Conservation (phyloP, 306 rosid species). For the cucumber (Cucumis sativus) region Cucumber_9930_V3 NC_026660.2:24767001-24767500, state of each 20-base stretch:
- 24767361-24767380: slow-evolving; percentile 97
- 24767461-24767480: no score
- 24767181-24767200: slow-evolving; percentile 93
- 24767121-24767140: slow-evolving; percentile 99
- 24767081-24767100: slow-evolving; percentile 92
- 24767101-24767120: slow-evolving; percentile 92
- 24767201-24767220: slow-evolving; percentile 92
- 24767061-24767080: slow-evolving; percentile 47
- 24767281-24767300: slow-evolving; percentile 93
- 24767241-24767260: slow-evolving; percentile 92
- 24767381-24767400: slow-evolving; percentile 91
- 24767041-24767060: slow-evolving; percentile 1
- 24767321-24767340: slow-evolving; percentile 61
- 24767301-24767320: slow-evolving; percentile 90
- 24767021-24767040: slow-evolving; percentile 9
- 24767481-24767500: not conserved
- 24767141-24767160: slow-evolving; percentile 98
- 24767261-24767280: slow-evolving; percentile 92
- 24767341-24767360: slow-evolving; percentile 85
- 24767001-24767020: not conserved
- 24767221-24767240: slow-evolving; percentile 92
- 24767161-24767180: slow-evolving; percentile 90
- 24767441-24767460: not conserved
- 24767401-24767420: slow-evolving; percentile 95
- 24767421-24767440: slow-evolving; percentile 35